Evolutionary conservation across 75 land plant species (phyloP).

Genomic region (Chamaecyparis obtusa): DNA sequence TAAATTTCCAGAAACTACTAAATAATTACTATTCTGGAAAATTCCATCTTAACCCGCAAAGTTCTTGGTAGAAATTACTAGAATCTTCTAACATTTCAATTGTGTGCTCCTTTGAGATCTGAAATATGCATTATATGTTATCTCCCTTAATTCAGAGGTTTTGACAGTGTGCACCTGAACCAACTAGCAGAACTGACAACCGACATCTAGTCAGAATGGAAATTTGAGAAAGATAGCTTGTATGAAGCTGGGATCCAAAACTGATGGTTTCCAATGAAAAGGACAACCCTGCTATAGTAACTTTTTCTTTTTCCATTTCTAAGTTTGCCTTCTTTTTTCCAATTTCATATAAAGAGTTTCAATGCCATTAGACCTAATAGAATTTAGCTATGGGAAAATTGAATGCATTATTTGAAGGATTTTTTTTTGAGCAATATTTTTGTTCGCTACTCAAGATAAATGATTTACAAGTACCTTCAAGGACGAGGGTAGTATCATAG

Average conservation of each 20-base stretch:
- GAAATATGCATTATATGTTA: not conserved
- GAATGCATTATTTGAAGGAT: not conserved
- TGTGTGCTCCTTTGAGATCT: not conserved
- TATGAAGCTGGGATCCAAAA: conserved; percentile 73
- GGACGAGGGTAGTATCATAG: too few species aligned
- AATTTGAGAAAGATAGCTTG: conserved; percentile 56
- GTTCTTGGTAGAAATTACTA: too few species aligned
- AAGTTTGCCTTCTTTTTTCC: not conserved
- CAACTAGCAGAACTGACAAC: not conserved
- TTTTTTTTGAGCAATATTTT: too few species aligned
- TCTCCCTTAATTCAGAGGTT: not conserved
- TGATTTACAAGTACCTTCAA: too few species aligned
- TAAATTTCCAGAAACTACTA: too few species aligned
- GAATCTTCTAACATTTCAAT: too few species aligned
- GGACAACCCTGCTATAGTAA: conserved; percentile 79
- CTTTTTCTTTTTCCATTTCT: not conserved
- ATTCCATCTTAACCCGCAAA: too few species aligned
- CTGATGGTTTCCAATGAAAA: conserved; percentile 67
- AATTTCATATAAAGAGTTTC: not conserved
- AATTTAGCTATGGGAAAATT: not conserved
- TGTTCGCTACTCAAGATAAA: too few species aligned
- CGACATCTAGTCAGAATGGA: not conserved
- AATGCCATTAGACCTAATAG: not conserved
- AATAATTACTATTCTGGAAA: too few species aligned
- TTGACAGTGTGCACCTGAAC: not conserved